Evolutionary conservation across 1,139 yeast genomes (phyloP).

Genomic region (Ogataea hybrid): DNA sequence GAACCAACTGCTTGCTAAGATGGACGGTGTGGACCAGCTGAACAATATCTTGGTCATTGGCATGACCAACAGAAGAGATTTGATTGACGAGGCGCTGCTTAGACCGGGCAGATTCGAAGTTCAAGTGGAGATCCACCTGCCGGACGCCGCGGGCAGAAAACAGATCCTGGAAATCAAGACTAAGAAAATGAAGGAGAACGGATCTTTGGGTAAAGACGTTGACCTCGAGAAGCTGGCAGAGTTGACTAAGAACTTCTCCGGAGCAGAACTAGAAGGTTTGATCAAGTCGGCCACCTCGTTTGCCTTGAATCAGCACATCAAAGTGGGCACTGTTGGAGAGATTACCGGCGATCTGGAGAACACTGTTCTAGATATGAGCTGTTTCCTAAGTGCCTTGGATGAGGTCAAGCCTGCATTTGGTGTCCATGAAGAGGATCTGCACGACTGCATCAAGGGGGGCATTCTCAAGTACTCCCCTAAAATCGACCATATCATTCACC

Average conservation of each 20-base stretch:
- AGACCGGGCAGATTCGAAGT: conserved; percentile 99
- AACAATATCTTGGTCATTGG: conserved; percentile 95
- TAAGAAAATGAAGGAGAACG: conserved; percentile 80
- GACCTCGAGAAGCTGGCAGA: conserved; percentile 76
- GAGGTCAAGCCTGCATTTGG: conserved; percentile 98
- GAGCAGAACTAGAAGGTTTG: conserved; percentile 97
- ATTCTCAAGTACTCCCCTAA: conserved; percentile 72
- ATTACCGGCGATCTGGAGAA: conserved; percentile 49
- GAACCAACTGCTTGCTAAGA: conserved; percentile 92
- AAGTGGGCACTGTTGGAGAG: conserved; percentile 72
- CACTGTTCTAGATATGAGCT: conserved; percentile 72
- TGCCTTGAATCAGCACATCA: conserved; percentile 84
- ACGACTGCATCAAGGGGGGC: conserved; percentile 80
- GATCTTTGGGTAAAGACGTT: conserved; percentile 73
- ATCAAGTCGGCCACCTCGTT: conserved; percentile 95
- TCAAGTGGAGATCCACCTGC: conserved; percentile 92
- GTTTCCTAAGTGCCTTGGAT: conserved; percentile 77
- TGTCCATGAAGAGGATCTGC: conserved; percentile 89
- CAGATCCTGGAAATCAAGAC: conserved; percentile 94
- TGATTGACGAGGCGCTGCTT: conserved; percentile 87
- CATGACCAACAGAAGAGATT: conserved; percentile 95
- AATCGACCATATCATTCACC: conserved; percentile 63
- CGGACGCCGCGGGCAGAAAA: conserved; percentile 89
- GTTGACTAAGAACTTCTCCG: conserved; percentile 88
- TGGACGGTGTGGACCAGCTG: conserved; percentile 99